phyloP scores from a whole-genome alignment of 306 rosid species.

The Echinosophora koreensis region DNA sequence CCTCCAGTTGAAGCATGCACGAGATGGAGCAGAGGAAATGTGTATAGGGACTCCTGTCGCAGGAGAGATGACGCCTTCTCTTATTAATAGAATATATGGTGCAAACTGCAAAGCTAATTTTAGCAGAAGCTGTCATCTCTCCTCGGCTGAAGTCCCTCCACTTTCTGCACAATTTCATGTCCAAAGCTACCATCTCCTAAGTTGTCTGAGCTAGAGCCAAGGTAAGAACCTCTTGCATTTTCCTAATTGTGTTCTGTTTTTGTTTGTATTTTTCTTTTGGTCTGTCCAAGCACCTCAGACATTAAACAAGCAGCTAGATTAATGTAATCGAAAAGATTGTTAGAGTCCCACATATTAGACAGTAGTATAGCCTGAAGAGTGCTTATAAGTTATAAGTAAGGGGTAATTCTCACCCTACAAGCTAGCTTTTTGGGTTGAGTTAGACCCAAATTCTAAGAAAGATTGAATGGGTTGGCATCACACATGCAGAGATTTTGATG shows the following conservation, averaged over 20 bases:
- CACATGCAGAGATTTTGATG: neutral
- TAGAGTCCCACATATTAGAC: too few species aligned
- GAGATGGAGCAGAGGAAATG: neutral
- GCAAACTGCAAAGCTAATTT: neutral
- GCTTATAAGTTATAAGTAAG: too few species aligned
- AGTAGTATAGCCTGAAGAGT: too few species aligned
- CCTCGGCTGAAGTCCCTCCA: slow-evolving; percentile 56
- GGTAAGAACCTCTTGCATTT: neutral
- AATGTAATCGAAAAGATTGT: neutral
- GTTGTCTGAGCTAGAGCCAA: neutral
- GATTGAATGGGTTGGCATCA: too few species aligned
- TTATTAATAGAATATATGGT: neutral
- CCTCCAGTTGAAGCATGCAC: neutral
- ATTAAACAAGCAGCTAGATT: neutral
- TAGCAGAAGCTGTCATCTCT: slow-evolving; percentile 58
- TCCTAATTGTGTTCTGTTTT: neutral
- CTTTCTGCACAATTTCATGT: slow-evolving; percentile 28
- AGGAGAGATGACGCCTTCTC: slow-evolving; percentile 59
- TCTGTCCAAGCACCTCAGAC: neutral
- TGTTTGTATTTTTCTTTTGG: neutral
- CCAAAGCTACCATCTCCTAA: neutral
- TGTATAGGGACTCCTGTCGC: slow-evolving; percentile 53
- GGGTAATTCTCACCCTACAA: too few species aligned
- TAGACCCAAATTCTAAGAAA: too few species aligned
- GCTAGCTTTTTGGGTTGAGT: too few species aligned